Base-by-base conservation (phyloP, 257 asterid species). In the Salvia miltiorrhiza region DNA sequence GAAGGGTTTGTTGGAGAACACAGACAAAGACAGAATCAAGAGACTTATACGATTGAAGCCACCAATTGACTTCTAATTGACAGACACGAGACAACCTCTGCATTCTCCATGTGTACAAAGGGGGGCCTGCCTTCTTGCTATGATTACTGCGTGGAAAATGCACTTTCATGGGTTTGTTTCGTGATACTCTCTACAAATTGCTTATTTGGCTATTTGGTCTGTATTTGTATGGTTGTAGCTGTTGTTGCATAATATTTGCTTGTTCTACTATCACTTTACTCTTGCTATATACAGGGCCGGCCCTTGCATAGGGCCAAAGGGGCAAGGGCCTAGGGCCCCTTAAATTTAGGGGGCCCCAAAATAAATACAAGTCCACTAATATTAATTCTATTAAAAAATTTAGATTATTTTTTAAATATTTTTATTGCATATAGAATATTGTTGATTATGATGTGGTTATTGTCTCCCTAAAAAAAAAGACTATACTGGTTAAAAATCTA, bases 1-100 rank as follows among this genome's bases (percentile, higher is more conserved):
- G 50, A 59, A 84, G 90, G 90, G 90, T 75, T 65, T 81, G 44
- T 33, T 84, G 87, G 90, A 84, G 78, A 84, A 85, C 84, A 85
- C 87, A 0, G 90, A 85, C 76, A 85, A 85, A 78, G 90, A 82
- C 45, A 73, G 90, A 71, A 82, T 84, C 76, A 84, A 84, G 77
- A 75, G 90, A 59, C 90, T 80, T 23, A 67, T 85, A 45, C 79
- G 81, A 19, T 44, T 82, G 70, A 85, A 80, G 63, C 87, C 87
- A 12, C 90, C 87, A 10, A 78, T 52, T 0, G 90, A 82, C 53
- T 84, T 84, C 65, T 84, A 67, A 75, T 19, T 9, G 14, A 59
- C 30, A 1, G 28, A 19, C 30, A n/a, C n/a, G n/a, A n/a, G 16
- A 67, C 61, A n/a, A n/a, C n/a, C n/a, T n/a, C 43, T 21, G 33